Percentiles rank a stretch among this genome's conserved stretches.
Conservation (phyloP, 2,329 filamentous ascomycete species). For the Monosporascus cannonballus region DNA sequence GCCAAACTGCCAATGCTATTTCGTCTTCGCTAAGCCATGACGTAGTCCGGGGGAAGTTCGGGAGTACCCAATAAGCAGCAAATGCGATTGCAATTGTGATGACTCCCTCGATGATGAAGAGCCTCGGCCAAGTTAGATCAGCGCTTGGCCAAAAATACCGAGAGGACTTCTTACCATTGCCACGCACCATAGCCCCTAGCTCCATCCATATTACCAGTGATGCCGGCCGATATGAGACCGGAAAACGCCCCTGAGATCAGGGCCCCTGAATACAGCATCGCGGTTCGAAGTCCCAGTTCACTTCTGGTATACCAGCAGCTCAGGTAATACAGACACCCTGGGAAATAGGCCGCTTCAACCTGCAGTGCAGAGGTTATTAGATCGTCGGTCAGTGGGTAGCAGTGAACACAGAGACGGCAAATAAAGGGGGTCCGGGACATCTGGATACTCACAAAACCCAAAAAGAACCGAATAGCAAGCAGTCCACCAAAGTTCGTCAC, state of each 20-base stretch:
- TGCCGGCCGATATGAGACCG: conserved; percentile 57
- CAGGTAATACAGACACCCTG: conserved; percentile 58
- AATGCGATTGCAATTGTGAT: conserved; percentile 58
- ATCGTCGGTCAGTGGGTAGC: background rate
- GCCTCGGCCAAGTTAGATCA: conserved; percentile 10
- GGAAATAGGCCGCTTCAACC: conserved; percentile 20
- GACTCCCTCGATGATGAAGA: conserved; percentile 66
- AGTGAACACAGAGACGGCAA: background rate
- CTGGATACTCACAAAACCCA: conserved; percentile 26
- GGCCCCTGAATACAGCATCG: conserved; percentile 61
- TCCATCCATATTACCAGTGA: conserved; percentile 59
- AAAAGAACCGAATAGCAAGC: conserved; percentile 35
- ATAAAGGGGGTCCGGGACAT: too few species aligned
- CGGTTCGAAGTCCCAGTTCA: conserved; percentile 60
- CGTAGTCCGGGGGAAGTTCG: conserved; percentile 60
- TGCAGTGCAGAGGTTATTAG: conserved; percentile 1
- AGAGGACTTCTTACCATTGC: conserved; percentile 40
- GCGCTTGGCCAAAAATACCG: background rate
- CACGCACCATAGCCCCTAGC: conserved; percentile 50
- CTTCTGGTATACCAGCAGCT: conserved; percentile 64
- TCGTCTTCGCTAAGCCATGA: conserved; percentile 52
- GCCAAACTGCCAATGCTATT: conserved; percentile 50
- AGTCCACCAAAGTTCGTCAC: conserved; percentile 30
- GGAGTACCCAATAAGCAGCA: conserved; percentile 52
- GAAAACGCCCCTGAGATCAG: conserved; percentile 68